Conservation (phyloP, 129 eudicot species). For the Lactuca saligna region DNA sequence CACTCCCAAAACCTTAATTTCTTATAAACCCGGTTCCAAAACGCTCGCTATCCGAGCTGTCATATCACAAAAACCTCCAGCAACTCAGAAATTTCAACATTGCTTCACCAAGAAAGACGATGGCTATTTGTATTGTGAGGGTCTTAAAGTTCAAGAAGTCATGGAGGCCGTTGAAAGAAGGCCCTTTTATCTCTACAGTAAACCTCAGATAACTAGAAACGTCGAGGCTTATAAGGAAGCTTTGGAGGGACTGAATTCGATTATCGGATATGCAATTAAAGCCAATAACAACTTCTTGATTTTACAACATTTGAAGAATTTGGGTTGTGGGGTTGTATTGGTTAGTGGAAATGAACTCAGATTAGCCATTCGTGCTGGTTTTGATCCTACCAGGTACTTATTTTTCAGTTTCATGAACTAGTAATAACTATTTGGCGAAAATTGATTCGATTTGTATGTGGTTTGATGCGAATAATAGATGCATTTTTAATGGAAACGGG, state of each 20-base stretch:
- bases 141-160: slow-evolving; percentile 66
- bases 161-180: slow-evolving; percentile 68
- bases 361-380: slow-evolving; percentile 76
- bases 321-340: slow-evolving; percentile 89
- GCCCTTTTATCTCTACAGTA: slow-evolving; percentile 91
- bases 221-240: slow-evolving; percentile 88
- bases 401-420: background rate
- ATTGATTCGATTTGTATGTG: background rate
- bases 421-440: background rate
- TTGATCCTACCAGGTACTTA: slow-evolving; percentile 78
- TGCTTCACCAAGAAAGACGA: slow-evolving; percentile 73
- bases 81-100: slow-evolving; percentile 57
- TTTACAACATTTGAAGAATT: slow-evolving; percentile 74
- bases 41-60: slow-evolving; percentile 44
- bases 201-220: slow-evolving; percentile 90
- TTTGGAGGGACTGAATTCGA: slow-evolving; percentile 73
- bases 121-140: slow-evolving; percentile 81
- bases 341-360: slow-evolving; percentile 95
- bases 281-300: slow-evolving; percentile 82
- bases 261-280: slow-evolving; percentile 85
- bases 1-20: slow-evolving; percentile 29
- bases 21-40: slow-evolving; percentile 45
- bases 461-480: slow-evolving; percentile 41
- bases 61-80: slow-evolving; percentile 40
- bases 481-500: slow-evolving; percentile 96